Conservation (phyloP, 768 basidiomycete genomes). For the Panaeolus papilionaceus region DNA sequence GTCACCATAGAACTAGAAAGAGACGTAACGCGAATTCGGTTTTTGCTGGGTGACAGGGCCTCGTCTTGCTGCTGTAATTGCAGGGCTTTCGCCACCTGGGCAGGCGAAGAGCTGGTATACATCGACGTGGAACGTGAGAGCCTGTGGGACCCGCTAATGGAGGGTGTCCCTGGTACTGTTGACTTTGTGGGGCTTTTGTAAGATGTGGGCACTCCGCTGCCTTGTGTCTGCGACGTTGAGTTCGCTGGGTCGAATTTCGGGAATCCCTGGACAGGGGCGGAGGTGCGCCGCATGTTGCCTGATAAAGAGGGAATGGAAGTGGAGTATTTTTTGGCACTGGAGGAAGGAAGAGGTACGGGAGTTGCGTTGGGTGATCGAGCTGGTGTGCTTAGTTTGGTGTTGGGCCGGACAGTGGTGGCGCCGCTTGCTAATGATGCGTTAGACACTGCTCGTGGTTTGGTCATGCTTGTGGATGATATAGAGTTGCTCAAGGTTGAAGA, state of each 20-base stretch:
- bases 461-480: constrained; percentile 37
- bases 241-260: constrained; percentile 34
- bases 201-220: constrained; percentile 29
- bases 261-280: constrained; percentile 43
- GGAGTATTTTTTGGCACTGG: constrained; percentile 42
- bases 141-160: constrained; percentile 19
- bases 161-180: constrained; percentile 15
- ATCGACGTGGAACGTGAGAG: constrained; percentile 20
- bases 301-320: constrained; percentile 44
- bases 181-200: constrained; percentile 32
- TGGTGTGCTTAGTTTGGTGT: constrained; percentile 32
- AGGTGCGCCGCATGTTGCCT: constrained; percentile 42
- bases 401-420: constrained; percentile 53
- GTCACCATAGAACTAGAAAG: constrained; percentile 42
- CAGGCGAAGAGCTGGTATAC: constrained; percentile 26
- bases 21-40: constrained; percentile 45
- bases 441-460: constrained; percentile 61
- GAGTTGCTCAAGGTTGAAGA: constrained; percentile 20
- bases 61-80: constrained; percentile 23
- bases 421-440: constrained; percentile 55
- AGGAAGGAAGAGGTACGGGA: constrained; percentile 41
- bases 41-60: constrained; percentile 36
- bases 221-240: constrained; percentile 28
- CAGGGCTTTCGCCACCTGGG: constrained; percentile 26
- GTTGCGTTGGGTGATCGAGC: constrained; percentile 58